Conservation (phyloP, 345 rosid species). For the Barbarea vulgaris region DNA sequence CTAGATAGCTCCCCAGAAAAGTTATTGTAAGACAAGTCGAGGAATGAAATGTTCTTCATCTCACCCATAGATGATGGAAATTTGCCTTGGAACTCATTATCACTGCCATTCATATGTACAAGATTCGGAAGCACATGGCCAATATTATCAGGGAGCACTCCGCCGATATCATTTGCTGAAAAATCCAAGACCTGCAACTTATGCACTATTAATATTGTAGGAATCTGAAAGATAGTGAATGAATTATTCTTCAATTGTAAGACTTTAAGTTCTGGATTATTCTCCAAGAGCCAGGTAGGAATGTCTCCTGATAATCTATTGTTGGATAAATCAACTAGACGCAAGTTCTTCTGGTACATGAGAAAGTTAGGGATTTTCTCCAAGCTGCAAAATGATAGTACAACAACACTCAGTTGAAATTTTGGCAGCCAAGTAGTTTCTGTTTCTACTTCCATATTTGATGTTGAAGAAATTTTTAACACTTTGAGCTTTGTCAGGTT, state of each 20-base stretch:
- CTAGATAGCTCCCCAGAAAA: conserved; percentile 3
- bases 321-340: conserved; percentile 24
- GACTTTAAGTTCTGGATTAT: conserved; percentile 21
- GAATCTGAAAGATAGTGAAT: conserved; percentile 16
- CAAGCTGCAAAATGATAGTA: conserved; percentile 10
- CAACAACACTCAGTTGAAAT: not conserved
- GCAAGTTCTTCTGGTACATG: conserved; percentile 13
- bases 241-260: conserved; percentile 20
- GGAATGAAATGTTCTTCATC: not conserved
- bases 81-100: not conserved
- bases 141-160: not conserved
- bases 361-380: conserved; percentile 23
- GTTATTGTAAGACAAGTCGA: conserved; percentile 9
- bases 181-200: conserved; percentile 7
- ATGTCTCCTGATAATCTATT: conserved; percentile 22
- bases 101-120: not conserved
- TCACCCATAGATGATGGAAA: not conserved
- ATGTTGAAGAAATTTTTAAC: conserved; percentile 8
- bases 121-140: not conserved
- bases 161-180: not conserved
- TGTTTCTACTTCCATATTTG: not conserved
- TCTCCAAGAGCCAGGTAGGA: conserved; percentile 23
- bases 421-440: conserved; percentile 1
- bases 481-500: conserved; percentile 37
- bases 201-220: not conserved